A percentile compares a stretch with the other conserved stretches of the same genome.
Evolutionary conservation across 371 early-diverging fungal species (phyloP).

Genomic region (Mortierella sp.): DNA sequence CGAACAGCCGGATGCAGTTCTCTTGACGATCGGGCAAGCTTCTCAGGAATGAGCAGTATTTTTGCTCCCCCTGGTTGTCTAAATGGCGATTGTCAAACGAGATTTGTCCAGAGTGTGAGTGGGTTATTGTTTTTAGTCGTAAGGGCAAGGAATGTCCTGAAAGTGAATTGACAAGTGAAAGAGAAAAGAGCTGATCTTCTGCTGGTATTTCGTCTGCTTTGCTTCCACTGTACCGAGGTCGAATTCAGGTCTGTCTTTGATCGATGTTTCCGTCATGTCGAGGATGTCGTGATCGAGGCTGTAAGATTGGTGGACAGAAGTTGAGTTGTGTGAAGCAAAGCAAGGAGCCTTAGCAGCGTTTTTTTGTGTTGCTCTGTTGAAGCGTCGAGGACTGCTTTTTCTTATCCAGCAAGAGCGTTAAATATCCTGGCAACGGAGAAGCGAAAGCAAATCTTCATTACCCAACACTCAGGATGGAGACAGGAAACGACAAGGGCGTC

Average conservation of each 20-base stretch:
- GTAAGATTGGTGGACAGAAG: background rate
- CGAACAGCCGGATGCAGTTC: conserved; percentile 77
- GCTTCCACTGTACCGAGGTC: conserved; percentile 44
- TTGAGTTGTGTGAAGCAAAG: background rate
- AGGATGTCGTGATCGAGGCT: background rate
- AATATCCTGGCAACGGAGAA: background rate
- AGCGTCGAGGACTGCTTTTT: conserved; percentile 4
- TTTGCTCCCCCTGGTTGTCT: conserved; percentile 64
- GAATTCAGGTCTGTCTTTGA: conserved; percentile 57
- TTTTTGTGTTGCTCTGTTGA: background rate
- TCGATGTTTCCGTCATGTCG: conserved; percentile 45
- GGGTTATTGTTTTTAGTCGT: conserved; percentile 24
- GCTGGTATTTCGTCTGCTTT: background rate
- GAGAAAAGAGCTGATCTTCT: background rate
- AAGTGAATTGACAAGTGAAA: background rate
- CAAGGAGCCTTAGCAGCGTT: background rate
- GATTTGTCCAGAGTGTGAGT: background rate
- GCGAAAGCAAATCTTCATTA: background rate
- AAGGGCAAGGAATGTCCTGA: background rate
- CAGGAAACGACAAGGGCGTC: background rate
- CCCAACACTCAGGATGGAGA: background rate
- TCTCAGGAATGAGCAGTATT: conserved; percentile 66
- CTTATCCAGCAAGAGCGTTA: background rate
- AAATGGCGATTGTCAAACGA: background rate
- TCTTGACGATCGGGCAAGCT: conserved; percentile 61